These are phyloP conservation scores for Erodium trifolium DNA, from an alignment of 441 rosid species.

Conservation along the genomic window DNA sequence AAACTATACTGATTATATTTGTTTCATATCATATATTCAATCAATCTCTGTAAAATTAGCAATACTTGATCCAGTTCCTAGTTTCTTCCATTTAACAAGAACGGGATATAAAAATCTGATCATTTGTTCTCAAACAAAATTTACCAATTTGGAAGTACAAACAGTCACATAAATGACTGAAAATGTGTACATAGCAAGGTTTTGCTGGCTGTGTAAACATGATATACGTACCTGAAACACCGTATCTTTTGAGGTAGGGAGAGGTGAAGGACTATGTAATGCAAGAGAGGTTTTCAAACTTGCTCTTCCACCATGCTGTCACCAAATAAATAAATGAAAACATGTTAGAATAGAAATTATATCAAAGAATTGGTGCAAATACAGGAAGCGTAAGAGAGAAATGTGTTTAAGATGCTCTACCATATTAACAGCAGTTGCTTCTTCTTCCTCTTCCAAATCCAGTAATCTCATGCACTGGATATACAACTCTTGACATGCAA, in stretches of 20 bases:
- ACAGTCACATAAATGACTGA: neutral
- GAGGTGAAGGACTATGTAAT: conserved; percentile 33
- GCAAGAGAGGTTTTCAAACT: conserved; percentile 38
- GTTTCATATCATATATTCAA: neutral
- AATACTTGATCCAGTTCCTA: neutral
- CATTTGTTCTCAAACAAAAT: neutral
- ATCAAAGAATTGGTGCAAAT: conserved; percentile 1
- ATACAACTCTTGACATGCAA: conserved; percentile 57
- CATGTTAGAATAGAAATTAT: conserved; percentile 15
- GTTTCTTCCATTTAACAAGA: conserved; percentile 8
- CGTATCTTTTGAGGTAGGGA: conserved; percentile 48
- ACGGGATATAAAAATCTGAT: neutral
- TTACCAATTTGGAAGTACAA: neutral
- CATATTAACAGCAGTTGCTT: conserved; percentile 39
- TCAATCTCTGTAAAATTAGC: neutral
- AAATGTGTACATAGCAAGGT: neutral
- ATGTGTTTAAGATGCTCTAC: conserved; percentile 23
- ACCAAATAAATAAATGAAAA: conserved; percentile 12
- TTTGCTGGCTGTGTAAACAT: neutral
- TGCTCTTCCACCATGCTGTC: conserved; percentile 70
- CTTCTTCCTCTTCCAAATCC: conserved; percentile 25
- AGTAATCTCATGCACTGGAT: conserved; percentile 38
- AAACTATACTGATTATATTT: neutral
- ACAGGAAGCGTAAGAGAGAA: neutral
- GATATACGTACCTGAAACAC: conserved; percentile 57